Evolutionary conservation across 352 stramenopile genomes (phyloP).

Genomic region (Discostella stelligera): DNA sequence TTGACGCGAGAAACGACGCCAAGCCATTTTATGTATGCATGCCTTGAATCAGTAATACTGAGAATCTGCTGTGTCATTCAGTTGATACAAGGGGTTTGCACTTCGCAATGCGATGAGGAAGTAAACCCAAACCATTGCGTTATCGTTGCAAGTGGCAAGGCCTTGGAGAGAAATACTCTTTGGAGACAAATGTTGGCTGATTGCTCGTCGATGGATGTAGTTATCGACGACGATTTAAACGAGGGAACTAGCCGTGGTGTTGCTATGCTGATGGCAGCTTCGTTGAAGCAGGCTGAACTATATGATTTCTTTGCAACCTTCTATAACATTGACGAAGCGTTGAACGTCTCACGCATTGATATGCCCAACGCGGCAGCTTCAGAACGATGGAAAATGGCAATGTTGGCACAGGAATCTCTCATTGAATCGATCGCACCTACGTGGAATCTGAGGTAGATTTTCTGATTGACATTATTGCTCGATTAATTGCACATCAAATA

Average conservation of each 20-base stretch:
- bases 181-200: conserved; percentile 79
- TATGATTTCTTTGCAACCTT: neutral
- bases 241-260: conserved; percentile 72
- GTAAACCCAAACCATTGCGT: neutral
- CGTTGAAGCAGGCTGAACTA: conserved; percentile 1
- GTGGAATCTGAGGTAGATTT: conserved; percentile 2
- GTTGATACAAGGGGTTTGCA: conserved; percentile 77
- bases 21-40: conserved; percentile 87
- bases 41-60: conserved; percentile 89
- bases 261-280: conserved; percentile 52
- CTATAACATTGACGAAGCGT: neutral
- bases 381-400: conserved; percentile 8
- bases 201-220: conserved; percentile 52
- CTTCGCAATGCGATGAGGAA: neutral
- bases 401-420: conserved; percentile 15
- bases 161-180: conserved; percentile 67
- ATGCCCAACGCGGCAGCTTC: neutral
- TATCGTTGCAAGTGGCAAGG: conserved; percentile 68
- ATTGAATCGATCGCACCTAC: conserved; percentile 16
- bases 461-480: neutral
- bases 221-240: conserved; percentile 61
- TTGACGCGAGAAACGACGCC: conserved; percentile 89
- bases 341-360: conserved; percentile 7
- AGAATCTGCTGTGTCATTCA: conserved; percentile 87
- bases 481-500: too few species aligned